Conservation (phyloP, 2,329 filamentous ascomycete species). For the Byssothecium circinans region DNA sequence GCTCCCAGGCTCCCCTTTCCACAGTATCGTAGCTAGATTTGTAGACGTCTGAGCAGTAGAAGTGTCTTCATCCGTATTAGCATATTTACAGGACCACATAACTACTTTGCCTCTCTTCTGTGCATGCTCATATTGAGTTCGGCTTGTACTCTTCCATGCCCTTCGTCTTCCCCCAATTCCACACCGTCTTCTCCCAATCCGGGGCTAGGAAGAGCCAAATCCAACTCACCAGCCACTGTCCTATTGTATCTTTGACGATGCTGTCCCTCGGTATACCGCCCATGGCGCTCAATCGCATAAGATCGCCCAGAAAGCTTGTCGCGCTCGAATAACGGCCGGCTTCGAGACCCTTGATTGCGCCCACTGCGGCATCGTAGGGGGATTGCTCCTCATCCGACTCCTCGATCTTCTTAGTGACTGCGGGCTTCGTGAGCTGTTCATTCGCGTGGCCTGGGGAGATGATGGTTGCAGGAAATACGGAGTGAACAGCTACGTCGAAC, state of each 20-base stretch:
- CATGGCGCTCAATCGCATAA: slow-evolving; percentile 66
- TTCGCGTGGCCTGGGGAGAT: slow-evolving; percentile 71
- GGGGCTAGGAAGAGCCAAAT: slow-evolving; percentile 60
- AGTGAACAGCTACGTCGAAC: slow-evolving; percentile 74
- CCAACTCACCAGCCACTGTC: slow-evolving; percentile 56
- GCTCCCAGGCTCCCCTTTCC: no score
- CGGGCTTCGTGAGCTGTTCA: slow-evolving; percentile 79
- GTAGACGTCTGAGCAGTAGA: no score
- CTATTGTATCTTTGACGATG: slow-evolving; percentile 57
- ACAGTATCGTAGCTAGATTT: no score
- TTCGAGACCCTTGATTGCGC: slow-evolving; percentile 74
- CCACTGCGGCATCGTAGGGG: slow-evolving; percentile 73
- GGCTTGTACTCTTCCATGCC: slow-evolving; percentile 43
- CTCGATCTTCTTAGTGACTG: slow-evolving; percentile 76
- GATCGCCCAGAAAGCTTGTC: slow-evolving; percentile 69
- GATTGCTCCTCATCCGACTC: slow-evolving; percentile 78
- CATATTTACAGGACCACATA: background rate
- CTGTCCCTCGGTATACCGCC: slow-evolving; percentile 58
- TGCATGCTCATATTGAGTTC: slow-evolving; percentile 21
- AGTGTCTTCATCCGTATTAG: no score
- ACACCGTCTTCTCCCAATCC: slow-evolving; percentile 60
- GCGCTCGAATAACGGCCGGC: slow-evolving; percentile 78
- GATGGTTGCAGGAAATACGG: slow-evolving; percentile 84
- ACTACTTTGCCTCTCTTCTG: background rate
- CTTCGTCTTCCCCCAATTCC: slow-evolving; percentile 60